Percentiles rank a stretch among this genome's conserved stretches.
These are phyloP conservation scores for Aspergillus tubingensis DNA, from an alignment of 2,329 filamentous ascomycete genomes.

Conservation along the genomic window DNA sequence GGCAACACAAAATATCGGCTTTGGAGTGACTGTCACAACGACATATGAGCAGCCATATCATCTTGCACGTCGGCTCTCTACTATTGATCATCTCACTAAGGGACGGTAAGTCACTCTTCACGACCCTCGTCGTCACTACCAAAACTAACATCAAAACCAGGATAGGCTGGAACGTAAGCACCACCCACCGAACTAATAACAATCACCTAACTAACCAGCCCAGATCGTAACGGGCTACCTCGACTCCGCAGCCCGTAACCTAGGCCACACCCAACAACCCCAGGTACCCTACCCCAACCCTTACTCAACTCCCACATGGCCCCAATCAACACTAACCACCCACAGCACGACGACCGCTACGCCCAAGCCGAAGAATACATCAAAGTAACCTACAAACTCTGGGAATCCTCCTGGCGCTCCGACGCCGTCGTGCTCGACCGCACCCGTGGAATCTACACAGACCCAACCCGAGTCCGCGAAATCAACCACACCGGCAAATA, in stretches of 20 bases:
- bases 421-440: slow-evolving; percentile 65
- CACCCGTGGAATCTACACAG: slow-evolving; percentile 61
- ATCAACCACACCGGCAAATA: slow-evolving; percentile 69
- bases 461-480: slow-evolving; percentile 59
- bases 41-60: slow-evolving; percentile 71
- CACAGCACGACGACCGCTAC: slow-evolving; percentile 66
- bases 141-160: slow-evolving; percentile 29
- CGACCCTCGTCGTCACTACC: neutral
- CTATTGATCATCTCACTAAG: slow-evolving; percentile 66
- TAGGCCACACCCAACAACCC: slow-evolving; percentile 59
- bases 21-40: slow-evolving; percentile 68
- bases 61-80: slow-evolving; percentile 64
- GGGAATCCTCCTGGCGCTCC: slow-evolving; percentile 67
- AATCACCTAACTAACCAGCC: neutral
- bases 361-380: slow-evolving; percentile 65
- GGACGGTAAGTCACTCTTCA: slow-evolving; percentile 49
- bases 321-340: neutral
- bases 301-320: no score
- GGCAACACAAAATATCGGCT: slow-evolving; percentile 66
- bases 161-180: slow-evolving; percentile 57
- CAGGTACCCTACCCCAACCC: slow-evolving; percentile 24
- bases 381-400: slow-evolving; percentile 66
- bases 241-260: slow-evolving; percentile 65
- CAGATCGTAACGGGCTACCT: slow-evolving; percentile 69
- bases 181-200: neutral